Evolutionary conservation across 768 basidiomycete species (phyloP).

Genomic region (Psilocybe sp.): DNA sequence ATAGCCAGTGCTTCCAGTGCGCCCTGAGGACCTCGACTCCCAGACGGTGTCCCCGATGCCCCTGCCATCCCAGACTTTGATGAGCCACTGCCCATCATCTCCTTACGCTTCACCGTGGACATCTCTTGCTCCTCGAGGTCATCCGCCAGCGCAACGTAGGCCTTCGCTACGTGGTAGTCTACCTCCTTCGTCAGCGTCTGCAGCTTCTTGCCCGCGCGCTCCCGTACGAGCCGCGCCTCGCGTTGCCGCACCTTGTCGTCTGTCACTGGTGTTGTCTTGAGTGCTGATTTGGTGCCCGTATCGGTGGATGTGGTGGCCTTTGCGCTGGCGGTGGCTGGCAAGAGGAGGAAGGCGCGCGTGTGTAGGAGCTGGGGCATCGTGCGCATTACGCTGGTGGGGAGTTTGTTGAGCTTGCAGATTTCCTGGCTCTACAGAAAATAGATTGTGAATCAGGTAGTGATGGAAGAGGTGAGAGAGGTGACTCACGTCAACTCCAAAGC

Average conservation of each 20-base stretch:
- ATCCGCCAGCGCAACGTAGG: conserved; percentile 69
- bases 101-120: conserved; percentile 30
- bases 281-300: conserved; percentile 4
- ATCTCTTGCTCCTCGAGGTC: conserved; percentile 27
- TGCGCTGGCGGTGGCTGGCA: conserved; percentile 44
- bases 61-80: not conserved
- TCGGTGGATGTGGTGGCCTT: conserved; percentile 18
- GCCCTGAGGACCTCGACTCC: not conserved
- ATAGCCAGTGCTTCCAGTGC: conserved; percentile 50
- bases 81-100: conserved; percentile 11
- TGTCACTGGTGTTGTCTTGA: conserved; percentile 10
- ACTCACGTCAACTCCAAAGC: conserved; percentile 61
- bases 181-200: conserved; percentile 67
- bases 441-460: not conserved
- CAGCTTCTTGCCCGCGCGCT: conserved; percentile 57
- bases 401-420: conserved; percentile 63
- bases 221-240: conserved; percentile 43
- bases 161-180: conserved; percentile 63
- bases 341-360: conserved; percentile 54
- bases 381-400: conserved; percentile 60
- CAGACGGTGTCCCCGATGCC: conserved; percentile 4
- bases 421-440: conserved; percentile 42
- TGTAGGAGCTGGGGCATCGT: conserved; percentile 76
- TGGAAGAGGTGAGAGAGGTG: not conserved
- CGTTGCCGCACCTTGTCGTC: conserved; percentile 25